Base-by-base conservation (phyloP, 2,329 filamentous ascomycete species). In the Fusarium neocosmosporiellum region DNA sequence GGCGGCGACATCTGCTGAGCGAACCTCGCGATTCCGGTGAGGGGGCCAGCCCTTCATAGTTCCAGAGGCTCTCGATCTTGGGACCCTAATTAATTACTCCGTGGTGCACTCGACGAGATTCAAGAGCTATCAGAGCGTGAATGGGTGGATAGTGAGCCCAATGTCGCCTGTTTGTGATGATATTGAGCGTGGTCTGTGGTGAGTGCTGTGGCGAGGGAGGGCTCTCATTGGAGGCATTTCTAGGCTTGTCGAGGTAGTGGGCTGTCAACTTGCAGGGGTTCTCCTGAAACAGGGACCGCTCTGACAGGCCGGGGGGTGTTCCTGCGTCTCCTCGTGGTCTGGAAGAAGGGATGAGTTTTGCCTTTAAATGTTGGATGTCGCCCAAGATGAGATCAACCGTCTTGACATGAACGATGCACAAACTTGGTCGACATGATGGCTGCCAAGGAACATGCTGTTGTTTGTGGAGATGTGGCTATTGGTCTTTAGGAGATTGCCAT, bases 161-260 rank as follows among this genome's bases (percentile, higher is more conserved):
- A 60, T 58, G 41, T 71, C 61, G 59, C 31, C 59, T 65, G 69
- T 69, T 71, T 60, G 33, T 50, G 36, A 33, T 33, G 24, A 22
- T 58, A 59, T 34, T 18, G 20, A 46, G 60, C 34, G 66, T 63
- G 61, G 27, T 41, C 31, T 33, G 22, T 53, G 31, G 34, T 27
- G 50, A 36, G 10, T 5, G 22, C 2, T n/a, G 27, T 55, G 14
- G 8, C 4, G 13, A 10, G 20, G 39, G 24, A 7, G 37, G 20
- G 22, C 29, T 60, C 31, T 63, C n/a, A 71, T 71, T 71, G 69
- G 69, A 69, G 69, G 69, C 41, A 60, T 71, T 66, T 66, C 48
- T 66, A 9, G 31, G 18, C 8, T 20, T 6, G 18, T 39, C 22
- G 10, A 11, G 8, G 37, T 24, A 7, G 20, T 60, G 50, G 39